A percentile compares a stretch with the other conserved stretches of the same genome.
Evolutionary conservation across 2,329 filamentous ascomycete genomes (phyloP).

Genomic region (Hypoxylon sp.): DNA sequence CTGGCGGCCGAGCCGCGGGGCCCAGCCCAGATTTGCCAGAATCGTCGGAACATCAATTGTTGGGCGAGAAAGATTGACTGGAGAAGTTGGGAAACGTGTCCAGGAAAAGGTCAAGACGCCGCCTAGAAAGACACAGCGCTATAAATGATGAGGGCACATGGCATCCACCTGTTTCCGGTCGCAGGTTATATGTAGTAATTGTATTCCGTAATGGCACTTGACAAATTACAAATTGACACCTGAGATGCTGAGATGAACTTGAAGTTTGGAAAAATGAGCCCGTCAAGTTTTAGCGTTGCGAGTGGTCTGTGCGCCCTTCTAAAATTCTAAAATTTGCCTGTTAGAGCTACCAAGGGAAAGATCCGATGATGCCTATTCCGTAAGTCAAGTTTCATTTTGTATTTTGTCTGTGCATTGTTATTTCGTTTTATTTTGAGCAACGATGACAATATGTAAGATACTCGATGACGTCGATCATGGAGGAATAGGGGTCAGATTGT

Average conservation of each 20-base stretch:
- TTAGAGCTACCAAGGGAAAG: background rate
- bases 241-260: conserved; percentile 5
- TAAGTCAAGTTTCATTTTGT: background rate
- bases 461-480: background rate
- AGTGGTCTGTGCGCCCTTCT: conserved; percentile 14
- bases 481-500: background rate
- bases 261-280: background rate
- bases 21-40: conserved; percentile 31
- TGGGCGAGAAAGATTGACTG: background rate
- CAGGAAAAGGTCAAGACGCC: background rate
- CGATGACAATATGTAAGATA: background rate
- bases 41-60: conserved; percentile 33
- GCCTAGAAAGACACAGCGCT: background rate
- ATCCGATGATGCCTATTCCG: too few relatives aligned
- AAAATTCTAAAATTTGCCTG: conserved; percentile 1
- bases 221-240: too few relatives aligned
- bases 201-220: background rate
- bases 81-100: background rate
- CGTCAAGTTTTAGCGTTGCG: conserved; percentile 3
- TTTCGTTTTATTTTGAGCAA: background rate
- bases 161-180: background rate
- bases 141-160: background rate
- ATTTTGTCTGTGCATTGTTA: background rate
- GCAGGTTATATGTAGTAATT: too few relatives aligned
- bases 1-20: conserved; percentile 22